Base-by-base conservation (phyloP, 75 land plant species). In the Isoetes taiwanensis region DNA sequence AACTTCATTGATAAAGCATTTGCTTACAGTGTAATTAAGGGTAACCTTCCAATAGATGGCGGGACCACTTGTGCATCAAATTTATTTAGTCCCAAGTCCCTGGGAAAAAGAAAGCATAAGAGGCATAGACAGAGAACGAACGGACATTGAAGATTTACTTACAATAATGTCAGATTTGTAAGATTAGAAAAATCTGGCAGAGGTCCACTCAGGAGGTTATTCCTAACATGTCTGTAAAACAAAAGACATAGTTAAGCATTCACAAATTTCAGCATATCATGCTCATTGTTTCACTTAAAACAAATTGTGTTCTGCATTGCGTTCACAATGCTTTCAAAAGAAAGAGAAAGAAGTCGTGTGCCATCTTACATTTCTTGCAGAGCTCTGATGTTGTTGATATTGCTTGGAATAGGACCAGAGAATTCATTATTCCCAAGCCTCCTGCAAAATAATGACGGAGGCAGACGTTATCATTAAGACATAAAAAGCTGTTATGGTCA, bases 131-230 rank as follows among this genome's bases (percentile, higher is more conserved):
- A n/a, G n/a, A n/a, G n/a, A n/a, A n/a, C n/a, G n/a, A n/a, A n/a
- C n/a, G n/a, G n/a, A n/a, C n/a, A n/a, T n/a, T n/a, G n/a, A n/a
- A n/a, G n/a, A n/a, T n/a, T n/a, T 20, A 58, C 79, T 72, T 68
- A 79, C 82, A 79, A 8, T 28, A 66, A 68, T 21, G 32, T 62
- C 5, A 77, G 76, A 34, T 59, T 6, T 16, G 33, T 63, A 80
- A 85, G 72, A 28, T 56, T 56, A 11, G 74, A 64, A 32, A 85
- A 58, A 46, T 85, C 34, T 43, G 90, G 90, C 25, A 85, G 9
- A 11, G 58, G 46, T 2, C 90, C 90, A 6, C 62, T 57, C 32
- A 85, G 32, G 31, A 55, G 41, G 34, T 85, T 85, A 69, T 73
- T 55, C 14, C 73, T 72, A 32, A 85, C 55, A 61, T 85, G 58